Conservation (phyloP, 257 asterid genomes). For the Solanum pinnatisectum region DNA sequence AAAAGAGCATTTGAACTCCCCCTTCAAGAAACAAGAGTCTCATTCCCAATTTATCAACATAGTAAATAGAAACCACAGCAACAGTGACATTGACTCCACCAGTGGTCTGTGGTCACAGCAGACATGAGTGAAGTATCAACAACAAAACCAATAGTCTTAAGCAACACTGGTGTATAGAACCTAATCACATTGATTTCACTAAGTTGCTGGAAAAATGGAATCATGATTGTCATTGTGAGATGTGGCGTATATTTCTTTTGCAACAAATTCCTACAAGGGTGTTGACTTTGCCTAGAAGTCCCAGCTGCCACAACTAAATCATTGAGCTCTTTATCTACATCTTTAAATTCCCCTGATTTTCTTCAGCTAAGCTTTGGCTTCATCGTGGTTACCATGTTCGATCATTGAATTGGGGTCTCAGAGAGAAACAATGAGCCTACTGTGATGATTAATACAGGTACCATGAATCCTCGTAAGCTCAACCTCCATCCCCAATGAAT, state of each 20-base stretch:
- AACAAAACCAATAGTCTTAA: too few species aligned
- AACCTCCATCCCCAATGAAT: too few species aligned
- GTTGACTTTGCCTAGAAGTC: slow-evolving; percentile 36
- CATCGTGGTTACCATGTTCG: slow-evolving; percentile 43
- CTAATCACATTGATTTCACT: slow-evolving; percentile 44
- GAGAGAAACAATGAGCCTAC: slow-evolving; percentile 66
- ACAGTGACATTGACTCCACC: slow-evolving; percentile 47
- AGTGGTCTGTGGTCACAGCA: too few species aligned
- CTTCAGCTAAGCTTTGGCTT: slow-evolving; percentile 34
- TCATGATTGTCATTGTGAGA: too few species aligned
- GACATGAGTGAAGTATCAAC: too few species aligned
- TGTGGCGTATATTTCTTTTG: too few species aligned
- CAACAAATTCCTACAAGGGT: slow-evolving; percentile 47
- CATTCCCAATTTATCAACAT: slow-evolving; percentile 50
- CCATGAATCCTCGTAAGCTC: slow-evolving; percentile 68
- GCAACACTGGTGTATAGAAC: slow-evolving; percentile 61
- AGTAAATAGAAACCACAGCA: slow-evolving; percentile 40
- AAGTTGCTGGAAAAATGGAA: too few species aligned
- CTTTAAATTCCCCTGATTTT: slow-evolving; percentile 37
- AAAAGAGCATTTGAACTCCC: slow-evolving; percentile 40
- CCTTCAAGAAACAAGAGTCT: too few species aligned
- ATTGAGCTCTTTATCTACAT: slow-evolving; percentile 60
- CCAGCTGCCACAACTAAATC: slow-evolving; percentile 61
- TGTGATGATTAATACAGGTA: slow-evolving; percentile 61
- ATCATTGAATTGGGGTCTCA: slow-evolving; percentile 76